Evolutionary conservation across 2,329 filamentous ascomycete species (phyloP).

Genomic region (Aaosphaeria arxii): DNA sequence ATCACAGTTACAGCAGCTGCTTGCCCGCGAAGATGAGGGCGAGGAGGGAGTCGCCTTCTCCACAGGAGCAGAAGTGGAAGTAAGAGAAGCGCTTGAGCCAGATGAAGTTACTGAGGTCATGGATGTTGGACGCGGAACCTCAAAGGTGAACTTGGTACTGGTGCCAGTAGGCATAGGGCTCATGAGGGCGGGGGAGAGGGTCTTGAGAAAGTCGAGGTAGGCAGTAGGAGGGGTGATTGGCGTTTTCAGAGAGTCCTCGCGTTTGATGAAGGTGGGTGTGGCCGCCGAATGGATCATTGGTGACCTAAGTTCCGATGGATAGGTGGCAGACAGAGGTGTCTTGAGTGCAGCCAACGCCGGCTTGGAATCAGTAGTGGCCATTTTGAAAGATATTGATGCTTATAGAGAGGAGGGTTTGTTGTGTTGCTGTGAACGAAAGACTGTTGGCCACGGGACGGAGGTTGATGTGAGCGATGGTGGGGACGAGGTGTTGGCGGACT

Average conservation of each 20-base stretch:
- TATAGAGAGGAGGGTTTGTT: background rate
- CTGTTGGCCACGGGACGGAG: slow-evolving; percentile 12
- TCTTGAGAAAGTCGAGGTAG: slow-evolving; percentile 90
- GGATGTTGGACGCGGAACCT: slow-evolving; percentile 38
- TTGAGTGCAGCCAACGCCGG: slow-evolving; percentile 42
- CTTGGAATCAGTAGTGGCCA: slow-evolving; percentile 42
- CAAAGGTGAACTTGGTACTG: slow-evolving; percentile 51
- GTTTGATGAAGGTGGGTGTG: slow-evolving; percentile 63
- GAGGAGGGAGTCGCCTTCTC: slow-evolving; percentile 24
- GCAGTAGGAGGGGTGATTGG: slow-evolving; percentile 88
- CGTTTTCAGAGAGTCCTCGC: slow-evolving; percentile 65
- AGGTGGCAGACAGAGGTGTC: slow-evolving; percentile 60
- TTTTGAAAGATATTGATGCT: slow-evolving; percentile 15
- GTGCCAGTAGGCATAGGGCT: slow-evolving; percentile 63
- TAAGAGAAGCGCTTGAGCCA: slow-evolving; percentile 33
- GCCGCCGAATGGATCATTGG: slow-evolving; percentile 55
- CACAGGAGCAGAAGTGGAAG: slow-evolving; percentile 30
- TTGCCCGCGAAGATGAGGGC: slow-evolving; percentile 34
- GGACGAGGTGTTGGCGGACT: slow-evolving; percentile 6
- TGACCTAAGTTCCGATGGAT: slow-evolving; percentile 56
- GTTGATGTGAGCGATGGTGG: slow-evolving; percentile 12
- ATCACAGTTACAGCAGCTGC: slow-evolving; percentile 38
- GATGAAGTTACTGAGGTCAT: slow-evolving; percentile 35
- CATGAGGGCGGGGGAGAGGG: slow-evolving; percentile 67
- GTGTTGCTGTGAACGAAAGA: slow-evolving; percentile 28